phyloP scores from a whole-genome alignment of 768 basidiomycete genomes.

The Imleria badia region DNA sequence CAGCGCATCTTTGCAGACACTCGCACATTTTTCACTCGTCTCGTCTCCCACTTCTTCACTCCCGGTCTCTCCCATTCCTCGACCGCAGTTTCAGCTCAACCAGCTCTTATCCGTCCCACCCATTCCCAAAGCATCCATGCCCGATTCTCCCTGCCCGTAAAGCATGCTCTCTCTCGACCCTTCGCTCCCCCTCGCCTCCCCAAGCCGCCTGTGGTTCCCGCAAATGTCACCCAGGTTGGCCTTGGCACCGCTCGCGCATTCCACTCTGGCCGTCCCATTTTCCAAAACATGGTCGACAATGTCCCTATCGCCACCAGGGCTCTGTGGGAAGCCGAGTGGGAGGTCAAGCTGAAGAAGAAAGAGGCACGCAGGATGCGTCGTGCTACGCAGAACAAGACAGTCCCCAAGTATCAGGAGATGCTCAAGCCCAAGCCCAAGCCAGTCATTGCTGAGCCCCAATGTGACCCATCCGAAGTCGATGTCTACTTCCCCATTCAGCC shows the following conservation, averaged over 20 bases:
- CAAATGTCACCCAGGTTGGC: slow-evolving; percentile 63
- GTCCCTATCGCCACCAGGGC: slow-evolving; percentile 76
- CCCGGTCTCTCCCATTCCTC: slow-evolving; percentile 44
- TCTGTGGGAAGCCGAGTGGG: slow-evolving; percentile 72
- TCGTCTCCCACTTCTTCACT: slow-evolving; percentile 57
- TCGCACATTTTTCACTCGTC: slow-evolving; percentile 51
- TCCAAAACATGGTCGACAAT: slow-evolving; percentile 78
- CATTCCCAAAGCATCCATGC: slow-evolving; percentile 46
- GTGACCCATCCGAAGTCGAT: slow-evolving; percentile 46
- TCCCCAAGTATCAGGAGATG: slow-evolving; percentile 28
- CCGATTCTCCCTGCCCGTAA: slow-evolving; percentile 55
- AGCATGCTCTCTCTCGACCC: slow-evolving; percentile 49
- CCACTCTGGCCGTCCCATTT: slow-evolving; percentile 68
- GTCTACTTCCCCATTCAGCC: slow-evolving; percentile 54
- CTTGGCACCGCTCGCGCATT: slow-evolving; percentile 77
- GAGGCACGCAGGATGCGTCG: slow-evolving; percentile 26
- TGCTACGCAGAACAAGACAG: slow-evolving; percentile 16
- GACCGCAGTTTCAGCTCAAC: slow-evolving; percentile 10
- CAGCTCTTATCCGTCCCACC: slow-evolving; percentile 11
- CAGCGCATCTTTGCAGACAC: slow-evolving; percentile 54
- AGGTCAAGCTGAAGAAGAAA: slow-evolving; percentile 53
- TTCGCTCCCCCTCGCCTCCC: slow-evolving; percentile 55
- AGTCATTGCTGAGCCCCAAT: slow-evolving; percentile 1
- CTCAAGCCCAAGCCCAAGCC: slow-evolving; percentile 23
- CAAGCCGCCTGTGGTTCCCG: slow-evolving; percentile 48